These are phyloP conservation scores for Carallia pectinifolia DNA, from an alignment of 345 rosid genomes.

Conservation along the genomic window DNA sequence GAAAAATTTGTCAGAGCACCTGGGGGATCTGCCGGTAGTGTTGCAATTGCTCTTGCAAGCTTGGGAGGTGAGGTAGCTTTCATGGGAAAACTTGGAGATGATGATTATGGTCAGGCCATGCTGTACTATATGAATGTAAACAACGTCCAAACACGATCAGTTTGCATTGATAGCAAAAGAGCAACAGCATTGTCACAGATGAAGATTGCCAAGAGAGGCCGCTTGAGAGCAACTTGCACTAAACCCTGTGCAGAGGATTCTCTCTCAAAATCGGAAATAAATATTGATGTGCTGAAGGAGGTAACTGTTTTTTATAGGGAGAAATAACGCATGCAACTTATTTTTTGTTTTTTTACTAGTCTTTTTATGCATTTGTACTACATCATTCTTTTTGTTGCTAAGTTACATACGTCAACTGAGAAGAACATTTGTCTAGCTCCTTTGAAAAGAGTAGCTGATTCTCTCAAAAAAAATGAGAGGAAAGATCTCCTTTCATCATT, in stretches of 20 bases:
- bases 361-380: neutral
- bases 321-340: conserved; percentile 1
- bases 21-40: conserved; percentile 81
- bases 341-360: neutral
- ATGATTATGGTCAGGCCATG: conserved; percentile 77
- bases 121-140: conserved; percentile 63
- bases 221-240: conserved; percentile 55
- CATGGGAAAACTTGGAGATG: conserved; percentile 91
- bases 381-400: neutral
- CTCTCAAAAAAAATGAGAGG: no score
- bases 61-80: conserved; percentile 88
- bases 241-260: conserved; percentile 90
- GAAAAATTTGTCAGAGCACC: conserved; percentile 76
- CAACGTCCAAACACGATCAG: conserved; percentile 76
- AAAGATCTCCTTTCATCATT: no score
- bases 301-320: conserved; percentile 34
- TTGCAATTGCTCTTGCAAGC: conserved; percentile 77
- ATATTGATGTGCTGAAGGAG: conserved; percentile 83
- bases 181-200: conserved; percentile 62
- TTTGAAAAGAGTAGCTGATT: no score
- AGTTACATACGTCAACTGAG: neutral
- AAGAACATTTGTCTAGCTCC: no score
- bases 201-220: conserved; percentile 80
- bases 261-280: conserved; percentile 71
- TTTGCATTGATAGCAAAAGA: conserved; percentile 58